These are phyloP conservation scores for Hygrophorus pudorinus DNA, from an alignment of 768 basidiomycete genomes.

Conservation along the genomic window DNA sequence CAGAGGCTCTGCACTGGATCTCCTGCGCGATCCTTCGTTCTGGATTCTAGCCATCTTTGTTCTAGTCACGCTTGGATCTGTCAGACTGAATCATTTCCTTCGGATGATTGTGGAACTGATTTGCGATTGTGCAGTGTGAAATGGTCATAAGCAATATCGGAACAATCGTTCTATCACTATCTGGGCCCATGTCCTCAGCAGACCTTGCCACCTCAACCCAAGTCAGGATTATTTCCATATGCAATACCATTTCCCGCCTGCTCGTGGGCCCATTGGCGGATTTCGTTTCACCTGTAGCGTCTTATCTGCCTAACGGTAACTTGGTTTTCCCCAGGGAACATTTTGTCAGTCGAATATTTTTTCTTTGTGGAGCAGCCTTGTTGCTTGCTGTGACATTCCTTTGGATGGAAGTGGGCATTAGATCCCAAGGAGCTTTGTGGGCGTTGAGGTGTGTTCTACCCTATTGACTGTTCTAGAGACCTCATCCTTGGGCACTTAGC, in stretches of 20 bases:
- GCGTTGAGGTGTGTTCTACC: constrained; percentile 43
- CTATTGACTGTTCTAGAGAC: neutral
- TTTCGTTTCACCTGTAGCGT: constrained; percentile 52
- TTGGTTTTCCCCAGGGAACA: constrained; percentile 35
- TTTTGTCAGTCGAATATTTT: constrained; percentile 49
- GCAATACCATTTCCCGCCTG: constrained; percentile 66
- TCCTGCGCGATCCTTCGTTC: constrained; percentile 10
- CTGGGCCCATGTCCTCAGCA: constrained; percentile 13
- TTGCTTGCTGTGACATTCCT: constrained; percentile 41
- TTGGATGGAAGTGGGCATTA: constrained; percentile 43
- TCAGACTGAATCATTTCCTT: constrained; percentile 3
- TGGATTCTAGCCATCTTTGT: constrained; percentile 7
- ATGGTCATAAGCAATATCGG: constrained; percentile 83
- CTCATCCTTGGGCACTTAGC: constrained; percentile 22
- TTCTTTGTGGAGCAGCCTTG: constrained; percentile 40
- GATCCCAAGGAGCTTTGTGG: constrained; percentile 50
- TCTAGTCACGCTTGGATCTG: constrained; percentile 8
- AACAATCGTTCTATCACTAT: constrained; percentile 58
- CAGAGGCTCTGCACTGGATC: constrained; percentile 2
- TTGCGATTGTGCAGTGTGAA: constrained; percentile 39
- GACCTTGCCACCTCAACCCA: constrained; percentile 44
- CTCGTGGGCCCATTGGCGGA: constrained; percentile 64
- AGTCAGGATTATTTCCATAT: constrained; percentile 59
- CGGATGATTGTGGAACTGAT: constrained; percentile 1
- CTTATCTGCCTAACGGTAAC: constrained; percentile 27